Base-by-base conservation (phyloP, 1,139 yeast genomes). In the Candida sp. region DNA sequence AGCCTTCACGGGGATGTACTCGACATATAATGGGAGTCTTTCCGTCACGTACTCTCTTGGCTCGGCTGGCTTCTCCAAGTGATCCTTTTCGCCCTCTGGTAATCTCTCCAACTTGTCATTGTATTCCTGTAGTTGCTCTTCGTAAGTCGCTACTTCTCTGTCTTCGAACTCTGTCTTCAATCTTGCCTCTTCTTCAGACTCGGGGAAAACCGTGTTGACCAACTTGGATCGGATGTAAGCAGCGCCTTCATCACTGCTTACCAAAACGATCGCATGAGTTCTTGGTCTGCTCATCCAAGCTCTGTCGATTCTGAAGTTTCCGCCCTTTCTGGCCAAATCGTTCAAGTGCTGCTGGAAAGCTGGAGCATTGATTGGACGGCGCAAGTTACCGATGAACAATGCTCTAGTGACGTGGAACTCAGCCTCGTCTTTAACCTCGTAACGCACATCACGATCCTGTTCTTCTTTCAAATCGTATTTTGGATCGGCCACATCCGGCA, bases 1-100 rank as follows among this genome's bases (percentile, higher is more conserved):
- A 17, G 79, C 80, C 55, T 74, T 73, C 9, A 75, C 81, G 0
- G 81, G 81, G 37, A 78, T 72, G 56, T 63, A 77, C 55, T 78
- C 82, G 40, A 73, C 73, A 55, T 63, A 77, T 38, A 77, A 56
- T 8, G 68, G 67, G 38, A 60, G 61, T 54, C 75, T 60, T 22
- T 63, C 63, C 4, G 63, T 61, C 4, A 52, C 43, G 37, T 54
- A 63, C 32, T 63, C 56, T 32, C 62, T 58, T 8, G 67, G 68
- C 26, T 59, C 61, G 3, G 46, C 31, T 3, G 68, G 67, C 5
- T 62, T 58, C 11, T 54, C 37, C 25, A 54, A 33, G 11, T 37
- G 17, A 12, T 50, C 53, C 30, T 40, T 53, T 35, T 53, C 56
- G 4, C 50, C 56, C 3, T 54, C 59, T 3, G 39, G n/a, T n/a